Evolutionary conservation across 352 stramenopile genomes (phyloP).

Genomic region (Globisporangium polare): DNA sequence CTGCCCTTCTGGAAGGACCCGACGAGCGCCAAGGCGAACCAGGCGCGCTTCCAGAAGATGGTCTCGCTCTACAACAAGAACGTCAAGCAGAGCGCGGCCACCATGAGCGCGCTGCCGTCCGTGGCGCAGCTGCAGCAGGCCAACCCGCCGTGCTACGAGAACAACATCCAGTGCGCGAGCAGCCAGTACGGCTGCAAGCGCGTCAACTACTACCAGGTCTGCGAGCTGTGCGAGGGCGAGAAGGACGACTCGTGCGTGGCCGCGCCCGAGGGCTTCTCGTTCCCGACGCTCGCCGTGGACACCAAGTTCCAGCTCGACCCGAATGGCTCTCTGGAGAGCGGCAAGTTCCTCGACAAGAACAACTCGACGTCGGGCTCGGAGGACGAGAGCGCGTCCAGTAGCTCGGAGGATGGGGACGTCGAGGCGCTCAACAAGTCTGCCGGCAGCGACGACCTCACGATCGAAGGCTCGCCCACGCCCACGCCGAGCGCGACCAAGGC

Average conservation of each 20-base stretch:
- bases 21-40: slow-evolving; percentile 37
- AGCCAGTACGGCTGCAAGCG: slow-evolving; percentile 47
- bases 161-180: slow-evolving; percentile 42
- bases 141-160: slow-evolving; percentile 75
- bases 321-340: background rate
- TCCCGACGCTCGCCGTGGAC: slow-evolving; percentile 41
- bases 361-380: slow-evolving; percentile 9
- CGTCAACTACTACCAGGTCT: slow-evolving; percentile 60
- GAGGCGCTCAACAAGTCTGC: background rate
- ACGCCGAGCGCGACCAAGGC: background rate
- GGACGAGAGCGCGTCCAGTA: background rate
- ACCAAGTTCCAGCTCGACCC: slow-evolving; percentile 14
- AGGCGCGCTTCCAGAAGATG: slow-evolving; percentile 32
- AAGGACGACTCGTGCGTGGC: slow-evolving; percentile 26
- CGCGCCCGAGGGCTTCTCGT: slow-evolving; percentile 36
- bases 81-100: slow-evolving; percentile 22
- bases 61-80: slow-evolving; percentile 56
- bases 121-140: slow-evolving; percentile 28
- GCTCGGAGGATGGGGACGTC: background rate
- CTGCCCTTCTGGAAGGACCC: slow-evolving; percentile 65
- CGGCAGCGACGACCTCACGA: slow-evolving; percentile 6
- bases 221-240: slow-evolving; percentile 36
- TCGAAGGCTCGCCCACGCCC: background rate
- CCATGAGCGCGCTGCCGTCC: slow-evolving; percentile 45
- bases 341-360: slow-evolving; percentile 11